These are phyloP conservation scores for Saccharomycopsis oosterbeekiorum DNA, from an alignment of 805 yeast species.

Conservation along the genomic window DNA sequence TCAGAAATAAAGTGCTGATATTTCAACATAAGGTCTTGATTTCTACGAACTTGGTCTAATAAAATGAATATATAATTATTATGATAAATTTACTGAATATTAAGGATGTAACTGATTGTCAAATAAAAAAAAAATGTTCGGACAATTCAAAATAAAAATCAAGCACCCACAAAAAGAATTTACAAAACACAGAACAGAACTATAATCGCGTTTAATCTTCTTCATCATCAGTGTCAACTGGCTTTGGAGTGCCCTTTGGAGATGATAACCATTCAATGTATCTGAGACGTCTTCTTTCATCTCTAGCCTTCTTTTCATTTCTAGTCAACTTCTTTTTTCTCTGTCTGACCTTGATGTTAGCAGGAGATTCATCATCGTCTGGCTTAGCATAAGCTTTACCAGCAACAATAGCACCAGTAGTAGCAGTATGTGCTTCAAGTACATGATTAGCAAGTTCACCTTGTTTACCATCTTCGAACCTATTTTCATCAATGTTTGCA, in stretches of 20 bases:
- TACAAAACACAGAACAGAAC: background rate
- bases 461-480: constrained; percentile 75
- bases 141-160: background rate
- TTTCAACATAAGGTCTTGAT: background rate
- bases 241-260: constrained; percentile 97
- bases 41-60: background rate
- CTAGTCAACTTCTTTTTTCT: constrained; percentile 97
- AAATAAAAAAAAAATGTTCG: background rate
- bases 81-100: background rate
- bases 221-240: constrained; percentile 88
- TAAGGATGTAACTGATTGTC: background rate
- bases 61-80: background rate
- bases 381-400: constrained; percentile 28
- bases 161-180: background rate
- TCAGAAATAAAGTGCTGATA: background rate
- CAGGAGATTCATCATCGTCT: constrained; percentile 76
- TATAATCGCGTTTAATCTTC: background rate
- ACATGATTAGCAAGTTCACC: constrained; percentile 45
- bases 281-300: constrained; percentile 88
- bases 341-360: constrained; percentile 84
- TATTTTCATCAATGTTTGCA: constrained; percentile 58
- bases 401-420: constrained; percentile 33
- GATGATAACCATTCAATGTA: constrained; percentile 90
- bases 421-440: constrained; percentile 36
- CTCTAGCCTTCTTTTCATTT: constrained; percentile 87